phyloP scores from a whole-genome alignment of 257 asterid species.

The Solanum pimpinellifolium region DNA sequence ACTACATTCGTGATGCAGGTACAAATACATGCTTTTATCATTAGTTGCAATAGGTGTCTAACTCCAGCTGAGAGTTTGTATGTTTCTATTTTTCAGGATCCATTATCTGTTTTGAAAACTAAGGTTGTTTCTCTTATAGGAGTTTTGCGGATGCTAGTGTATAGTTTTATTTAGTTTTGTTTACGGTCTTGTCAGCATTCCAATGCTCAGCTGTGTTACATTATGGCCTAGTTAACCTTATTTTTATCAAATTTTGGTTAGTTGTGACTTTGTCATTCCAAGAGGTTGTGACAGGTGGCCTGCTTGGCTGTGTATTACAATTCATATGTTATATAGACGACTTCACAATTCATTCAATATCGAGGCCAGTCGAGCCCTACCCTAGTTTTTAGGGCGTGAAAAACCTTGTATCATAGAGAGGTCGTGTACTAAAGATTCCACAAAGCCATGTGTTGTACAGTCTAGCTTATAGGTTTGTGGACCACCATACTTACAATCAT shows the following conservation, averaged over 20 bases:
- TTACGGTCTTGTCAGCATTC: neutral
- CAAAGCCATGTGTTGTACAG: neutral
- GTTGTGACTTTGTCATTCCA: neutral
- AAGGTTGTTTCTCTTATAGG: neutral
- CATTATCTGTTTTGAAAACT: too few relatives aligned
- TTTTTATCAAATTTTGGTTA: neutral
- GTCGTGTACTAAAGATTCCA: neutral
- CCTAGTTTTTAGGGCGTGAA: neutral
- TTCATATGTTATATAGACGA: too few relatives aligned
- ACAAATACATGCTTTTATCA: too few relatives aligned
- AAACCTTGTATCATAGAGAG: neutral
- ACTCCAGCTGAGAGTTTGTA: neutral
- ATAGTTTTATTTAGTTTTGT: neutral
- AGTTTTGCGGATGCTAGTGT: neutral
- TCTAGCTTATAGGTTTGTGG: neutral
- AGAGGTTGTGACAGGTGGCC: neutral
- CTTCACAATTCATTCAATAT: neutral
- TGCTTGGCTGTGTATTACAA: neutral
- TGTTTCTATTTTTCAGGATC: neutral
- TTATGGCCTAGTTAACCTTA: neutral
- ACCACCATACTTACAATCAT: neutral
- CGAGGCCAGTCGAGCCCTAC: neutral
- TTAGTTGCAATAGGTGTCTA: neutral
- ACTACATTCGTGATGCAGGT: neutral
- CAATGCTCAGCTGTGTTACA: neutral